These are phyloP conservation scores for Fusarium sp. DNA, from an alignment of 2,329 filamentous ascomycete species.

Conservation along the genomic window DNA sequence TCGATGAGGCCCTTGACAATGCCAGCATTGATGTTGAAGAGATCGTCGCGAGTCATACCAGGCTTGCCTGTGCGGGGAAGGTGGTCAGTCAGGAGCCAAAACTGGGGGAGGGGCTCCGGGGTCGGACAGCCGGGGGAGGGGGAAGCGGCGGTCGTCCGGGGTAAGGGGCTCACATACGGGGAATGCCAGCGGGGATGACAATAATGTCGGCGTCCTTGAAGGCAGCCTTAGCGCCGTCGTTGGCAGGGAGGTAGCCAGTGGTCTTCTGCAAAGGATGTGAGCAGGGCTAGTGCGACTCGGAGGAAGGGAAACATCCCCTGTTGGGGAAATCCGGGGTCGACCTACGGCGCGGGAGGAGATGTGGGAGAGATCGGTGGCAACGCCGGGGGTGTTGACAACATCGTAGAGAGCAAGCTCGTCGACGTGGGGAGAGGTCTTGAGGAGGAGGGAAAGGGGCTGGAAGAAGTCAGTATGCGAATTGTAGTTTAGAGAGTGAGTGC, in stretches of 20 bases:
- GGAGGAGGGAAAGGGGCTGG: conserved; percentile 93
- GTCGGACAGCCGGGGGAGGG: conserved; percentile 34
- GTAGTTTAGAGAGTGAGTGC: conserved; percentile 1
- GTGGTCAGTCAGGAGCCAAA: conserved; percentile 35
- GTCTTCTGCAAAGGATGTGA: conserved; percentile 73
- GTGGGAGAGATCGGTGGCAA: conserved; percentile 95
- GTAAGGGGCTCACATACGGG: conserved; percentile 72
- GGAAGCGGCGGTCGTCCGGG: conserved; percentile 23
- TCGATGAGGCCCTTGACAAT: conserved; percentile 96
- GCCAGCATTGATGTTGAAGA: conserved; percentile 99
- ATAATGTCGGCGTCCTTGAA: conserved; percentile 95
- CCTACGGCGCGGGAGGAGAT: conserved; percentile 88
- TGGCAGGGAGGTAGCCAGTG: conserved; percentile 86
- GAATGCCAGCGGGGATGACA: conserved; percentile 97
- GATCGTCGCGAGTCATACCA: conserved; percentile 98
- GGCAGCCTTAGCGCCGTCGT: conserved; percentile 86
- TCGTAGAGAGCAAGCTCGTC: conserved; percentile 97
- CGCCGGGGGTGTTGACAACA: conserved; percentile 98
- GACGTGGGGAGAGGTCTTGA: conserved; percentile 90
- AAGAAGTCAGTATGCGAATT: conserved; percentile 39
- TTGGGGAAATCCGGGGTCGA: conserved; percentile 35
- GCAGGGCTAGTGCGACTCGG: conserved; percentile 39
- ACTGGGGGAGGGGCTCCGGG: conserved; percentile 26
- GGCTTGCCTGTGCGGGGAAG: conserved; percentile 80
- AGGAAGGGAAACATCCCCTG: conserved; percentile 34